Conservation (phyloP, 1,284 basidiomycete genomes). For the Naganishia albida region DNA sequence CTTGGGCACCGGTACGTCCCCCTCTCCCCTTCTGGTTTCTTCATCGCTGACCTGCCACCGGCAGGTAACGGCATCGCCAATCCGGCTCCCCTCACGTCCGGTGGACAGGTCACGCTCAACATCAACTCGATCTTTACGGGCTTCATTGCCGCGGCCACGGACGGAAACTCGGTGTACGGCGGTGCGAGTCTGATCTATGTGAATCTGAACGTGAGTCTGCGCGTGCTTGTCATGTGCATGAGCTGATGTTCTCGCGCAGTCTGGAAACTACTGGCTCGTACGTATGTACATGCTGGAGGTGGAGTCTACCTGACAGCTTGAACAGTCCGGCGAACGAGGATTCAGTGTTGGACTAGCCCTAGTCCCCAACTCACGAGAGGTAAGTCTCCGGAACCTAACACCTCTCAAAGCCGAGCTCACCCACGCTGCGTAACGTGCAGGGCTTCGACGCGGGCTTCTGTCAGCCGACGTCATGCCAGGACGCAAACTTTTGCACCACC, state of each 20-base stretch:
- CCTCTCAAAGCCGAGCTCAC: too few species aligned
- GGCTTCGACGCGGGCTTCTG: slow-evolving; percentile 16
- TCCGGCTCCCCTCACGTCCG: background rate
- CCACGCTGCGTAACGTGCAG: background rate
- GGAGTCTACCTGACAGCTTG: background rate
- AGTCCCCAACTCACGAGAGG: slow-evolving; percentile 8
- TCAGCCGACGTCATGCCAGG: slow-evolving; percentile 22
- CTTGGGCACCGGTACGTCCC: slow-evolving; percentile 6
- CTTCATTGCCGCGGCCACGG: slow-evolving; percentile 12
- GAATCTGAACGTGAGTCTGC: slow-evolving; percentile 22
- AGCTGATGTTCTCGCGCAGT: background rate
- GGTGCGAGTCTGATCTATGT: slow-evolving; percentile 28
- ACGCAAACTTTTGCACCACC: slow-evolving; percentile 15
- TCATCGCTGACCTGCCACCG: too few species aligned
- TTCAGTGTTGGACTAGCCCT: slow-evolving; percentile 16
- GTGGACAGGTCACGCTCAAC: background rate
- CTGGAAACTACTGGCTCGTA: slow-evolving; percentile 28
- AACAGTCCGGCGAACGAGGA: slow-evolving; percentile 18
- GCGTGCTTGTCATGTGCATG: background rate
- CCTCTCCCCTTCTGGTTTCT: too few species aligned
- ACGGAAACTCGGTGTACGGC: slow-evolving; percentile 7
- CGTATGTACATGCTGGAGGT: background rate
- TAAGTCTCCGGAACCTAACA: background rate
- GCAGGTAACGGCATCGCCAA: slow-evolving; percentile 18
- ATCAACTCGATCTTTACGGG: slow-evolving; percentile 10